Evolutionary conservation across 345 rosid species (phyloP).

Genomic region (Linum tenue): DNA sequence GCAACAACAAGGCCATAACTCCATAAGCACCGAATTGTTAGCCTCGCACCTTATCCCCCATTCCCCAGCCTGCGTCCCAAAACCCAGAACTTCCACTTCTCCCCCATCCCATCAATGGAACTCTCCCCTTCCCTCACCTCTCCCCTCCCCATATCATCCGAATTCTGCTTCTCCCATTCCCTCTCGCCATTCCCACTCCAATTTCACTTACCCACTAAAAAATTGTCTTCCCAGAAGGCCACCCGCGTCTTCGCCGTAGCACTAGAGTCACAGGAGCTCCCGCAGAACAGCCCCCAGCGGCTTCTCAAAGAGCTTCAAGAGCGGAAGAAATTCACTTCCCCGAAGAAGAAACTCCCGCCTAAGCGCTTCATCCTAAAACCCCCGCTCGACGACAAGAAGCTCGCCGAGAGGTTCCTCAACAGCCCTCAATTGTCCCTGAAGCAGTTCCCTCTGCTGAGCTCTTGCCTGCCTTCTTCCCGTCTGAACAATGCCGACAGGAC

Average conservation of each 20-base stretch:
- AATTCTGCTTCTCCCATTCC: slow-evolving; percentile 57
- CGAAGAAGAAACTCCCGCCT: slow-evolving; percentile 63
- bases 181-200: slow-evolving; percentile 38
- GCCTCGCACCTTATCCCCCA: neutral
- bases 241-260: slow-evolving; percentile 43
- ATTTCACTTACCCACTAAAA: slow-evolving; percentile 22
- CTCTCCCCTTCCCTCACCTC: slow-evolving; percentile 52
- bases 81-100: neutral
- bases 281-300: slow-evolving; percentile 72
- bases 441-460: slow-evolving; percentile 71
- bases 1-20: too few species aligned
- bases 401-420: slow-evolving; percentile 67
- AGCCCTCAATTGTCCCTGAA: slow-evolving; percentile 86
- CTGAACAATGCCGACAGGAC: slow-evolving; percentile 74
- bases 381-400: slow-evolving; percentile 75
- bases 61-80: neutral
- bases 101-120: slow-evolving; percentile 34
- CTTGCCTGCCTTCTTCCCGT: slow-evolving; percentile 76
- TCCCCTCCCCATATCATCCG: slow-evolving; percentile 29
- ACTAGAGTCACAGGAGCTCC: slow-evolving; percentile 50
- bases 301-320: slow-evolving; percentile 90
- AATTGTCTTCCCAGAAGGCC: slow-evolving; percentile 13
- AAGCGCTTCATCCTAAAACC: slow-evolving; percentile 65
- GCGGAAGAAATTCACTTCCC: slow-evolving; percentile 55
- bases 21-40: too few species aligned